phyloP scores from a whole-genome alignment of 306 rosid species.

The Prunus dulcis region DNA sequence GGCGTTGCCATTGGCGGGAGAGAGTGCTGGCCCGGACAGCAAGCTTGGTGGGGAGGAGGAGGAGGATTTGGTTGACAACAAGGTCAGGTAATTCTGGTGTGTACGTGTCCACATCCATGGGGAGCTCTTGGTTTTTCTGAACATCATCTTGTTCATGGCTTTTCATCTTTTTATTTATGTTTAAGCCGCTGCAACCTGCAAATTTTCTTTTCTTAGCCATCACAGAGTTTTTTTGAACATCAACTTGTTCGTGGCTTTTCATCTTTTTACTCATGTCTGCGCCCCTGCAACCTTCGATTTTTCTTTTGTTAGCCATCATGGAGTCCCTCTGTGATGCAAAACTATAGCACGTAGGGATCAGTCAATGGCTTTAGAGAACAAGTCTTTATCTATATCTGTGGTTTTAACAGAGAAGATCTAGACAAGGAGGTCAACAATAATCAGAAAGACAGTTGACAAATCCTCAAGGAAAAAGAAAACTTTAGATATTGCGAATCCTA shows the following conservation, averaged over 20 bases:
- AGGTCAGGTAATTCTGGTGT: not conserved
- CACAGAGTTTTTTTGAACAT: not conserved
- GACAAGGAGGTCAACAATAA: no score
- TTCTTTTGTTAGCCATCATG: not conserved
- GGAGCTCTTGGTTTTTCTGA: not conserved
- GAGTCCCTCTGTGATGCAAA: no score
- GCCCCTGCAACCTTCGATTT: not conserved
- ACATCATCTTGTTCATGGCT: not conserved
- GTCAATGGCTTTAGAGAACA: not conserved
- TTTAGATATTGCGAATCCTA: no score
- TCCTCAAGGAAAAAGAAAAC: no score
- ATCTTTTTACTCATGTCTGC: not conserved
- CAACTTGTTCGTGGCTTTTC: not conserved
- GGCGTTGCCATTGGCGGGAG: not conserved
- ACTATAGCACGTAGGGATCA: not conserved
- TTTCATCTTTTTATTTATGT: not conserved
- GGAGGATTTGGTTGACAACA: slow-evolving; percentile 2
- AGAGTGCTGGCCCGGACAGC: not conserved
- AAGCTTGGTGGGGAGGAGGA: not conserved
- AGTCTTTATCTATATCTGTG: not conserved
- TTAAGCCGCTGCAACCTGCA: not conserved
- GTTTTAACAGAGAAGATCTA: not conserved
- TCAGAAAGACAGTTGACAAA: no score
- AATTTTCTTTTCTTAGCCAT: not conserved
- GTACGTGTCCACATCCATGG: not conserved